Conservation (phyloP, 2,329 filamentous ascomycete genomes). For the Aspergillus proliferans region DNA sequence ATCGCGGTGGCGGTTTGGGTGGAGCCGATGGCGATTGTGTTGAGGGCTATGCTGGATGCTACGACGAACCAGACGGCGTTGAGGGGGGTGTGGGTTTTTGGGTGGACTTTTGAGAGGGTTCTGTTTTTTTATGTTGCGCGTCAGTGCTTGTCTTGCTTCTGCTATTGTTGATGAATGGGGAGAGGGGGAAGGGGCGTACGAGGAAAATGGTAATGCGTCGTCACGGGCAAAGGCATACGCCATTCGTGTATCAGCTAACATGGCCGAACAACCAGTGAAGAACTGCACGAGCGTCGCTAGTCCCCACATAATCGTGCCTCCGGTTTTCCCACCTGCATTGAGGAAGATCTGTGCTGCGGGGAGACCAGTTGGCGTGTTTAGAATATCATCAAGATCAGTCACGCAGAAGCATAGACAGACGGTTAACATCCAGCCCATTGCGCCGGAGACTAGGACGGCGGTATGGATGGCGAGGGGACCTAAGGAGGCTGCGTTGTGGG, state of each 20-base stretch:
- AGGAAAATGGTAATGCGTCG: conserved; percentile 55
- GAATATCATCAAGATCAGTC: conserved; percentile 51
- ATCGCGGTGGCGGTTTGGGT: conserved; percentile 43
- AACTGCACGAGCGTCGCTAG: conserved; percentile 59
- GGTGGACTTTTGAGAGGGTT: conserved; percentile 49
- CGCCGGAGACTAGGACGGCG: conserved; percentile 55
- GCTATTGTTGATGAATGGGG: not conserved
- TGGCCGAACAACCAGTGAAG: conserved; percentile 59
- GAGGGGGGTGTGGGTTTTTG: conserved; percentile 52
- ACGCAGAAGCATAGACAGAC: conserved; percentile 60
- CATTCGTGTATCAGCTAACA: conserved; percentile 59
- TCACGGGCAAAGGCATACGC: conserved; percentile 57
- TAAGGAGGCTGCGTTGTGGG: conserved; percentile 55
- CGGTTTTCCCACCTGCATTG: conserved; percentile 52
- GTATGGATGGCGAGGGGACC: conserved; percentile 55
- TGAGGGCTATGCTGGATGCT: conserved; percentile 48
- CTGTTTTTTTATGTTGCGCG: conserved; percentile 22
- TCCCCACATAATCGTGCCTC: conserved; percentile 57
- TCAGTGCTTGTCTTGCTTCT: not conserved
- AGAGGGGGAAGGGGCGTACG: conserved; percentile 27
- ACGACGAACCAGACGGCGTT: conserved; percentile 61
- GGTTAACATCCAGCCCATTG: conserved; percentile 57
- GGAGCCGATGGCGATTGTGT: conserved; percentile 42
- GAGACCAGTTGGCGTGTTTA: conserved; percentile 53
- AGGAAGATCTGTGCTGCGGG: conserved; percentile 56